Evolutionary conservation across 257 asterid genomes (phyloP).

Genomic region (Capsicum rhomboideum): DNA sequence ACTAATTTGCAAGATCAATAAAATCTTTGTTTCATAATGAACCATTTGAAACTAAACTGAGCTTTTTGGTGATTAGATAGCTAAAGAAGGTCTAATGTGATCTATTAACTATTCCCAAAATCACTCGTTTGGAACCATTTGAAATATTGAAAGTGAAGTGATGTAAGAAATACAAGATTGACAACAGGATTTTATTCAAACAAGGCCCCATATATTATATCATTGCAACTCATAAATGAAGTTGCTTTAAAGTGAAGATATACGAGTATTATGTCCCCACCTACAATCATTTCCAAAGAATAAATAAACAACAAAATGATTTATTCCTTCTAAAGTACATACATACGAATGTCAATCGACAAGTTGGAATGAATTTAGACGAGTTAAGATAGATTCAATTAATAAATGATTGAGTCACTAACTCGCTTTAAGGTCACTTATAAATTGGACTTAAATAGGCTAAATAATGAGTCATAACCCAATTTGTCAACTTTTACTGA

Average conservation of each 20-base stretch:
- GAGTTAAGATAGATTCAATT: not conserved
- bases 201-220: slow-evolving; percentile 29
- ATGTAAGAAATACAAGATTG: not conserved
- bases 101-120: slow-evolving; percentile 6
- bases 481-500: not conserved
- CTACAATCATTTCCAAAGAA: slow-evolving; percentile 22
- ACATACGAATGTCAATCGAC: not conserved
- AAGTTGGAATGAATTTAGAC: not conserved
- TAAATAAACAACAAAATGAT: slow-evolving; percentile 31
- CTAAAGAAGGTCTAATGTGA: slow-evolving; percentile 11
- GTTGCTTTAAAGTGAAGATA: slow-evolving; percentile 34
- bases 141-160: not conserved
- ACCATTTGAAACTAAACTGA: slow-evolving; percentile 7
- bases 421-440: not conserved
- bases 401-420: not conserved
- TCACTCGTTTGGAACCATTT: slow-evolving; percentile 10
- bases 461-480: not conserved
- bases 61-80: slow-evolving; percentile 22
- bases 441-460: no score
- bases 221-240: slow-evolving; percentile 34
- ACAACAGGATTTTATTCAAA: not conserved
- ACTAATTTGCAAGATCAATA: not conserved
- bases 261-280: slow-evolving; percentile 11
- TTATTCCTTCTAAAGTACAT: slow-evolving; percentile 28
- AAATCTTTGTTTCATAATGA: slow-evolving; percentile 2